Evolutionary conservation across 257 asterid genomes (phyloP), one percentile per base, ranked within the genome.

Genomic region (Avicennia marina): DNA sequence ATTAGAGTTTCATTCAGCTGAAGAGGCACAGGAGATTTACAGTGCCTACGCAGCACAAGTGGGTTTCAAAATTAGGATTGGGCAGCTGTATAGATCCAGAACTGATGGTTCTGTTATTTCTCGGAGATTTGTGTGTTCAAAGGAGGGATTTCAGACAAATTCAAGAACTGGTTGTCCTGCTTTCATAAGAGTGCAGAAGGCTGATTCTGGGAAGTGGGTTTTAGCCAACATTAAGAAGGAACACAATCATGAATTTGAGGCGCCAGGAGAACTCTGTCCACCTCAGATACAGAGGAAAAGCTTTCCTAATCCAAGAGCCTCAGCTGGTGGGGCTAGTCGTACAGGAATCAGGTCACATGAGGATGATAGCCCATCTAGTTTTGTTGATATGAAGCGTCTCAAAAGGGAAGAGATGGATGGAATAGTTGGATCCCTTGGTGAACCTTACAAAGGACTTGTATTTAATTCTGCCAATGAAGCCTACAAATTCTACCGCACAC

Each of bases 111-210:
- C 94, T 33, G 95, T 90, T 31, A 72, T 90, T 41, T 90, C 96
- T 19, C 70, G 98, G n/a, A 78, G 91, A 74, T 87, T 70, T 24
- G 98, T 90, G 42, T 90, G 98, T 60, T 90, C 91, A 5, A 87
- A 85, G 78, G 96, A 87, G 72, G 98, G 98, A 34, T 85, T 90
- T 60, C 98, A 90, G 70, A 87, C 96, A 2, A 90, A 48, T 69
- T 67, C 96, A 29, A 71, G 98, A 78, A 85, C 95, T 18, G 98
- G 98, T 12, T 87, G 98, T 67, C 83, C 91, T 3, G 95, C 96
- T 40, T 90, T 90, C 75, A 83, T 90, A 61, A 76, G 85, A 76
- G 95, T 90, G 56, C 96, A 90, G 63, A 83, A 75, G 67, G 70
- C 20, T 31, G 98, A 90, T 47, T 81, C 95, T 7, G 96, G 98